Conservation (phyloP, 2,329 filamentous ascomycete genomes). For the Pezicula rhizophila region DNA sequence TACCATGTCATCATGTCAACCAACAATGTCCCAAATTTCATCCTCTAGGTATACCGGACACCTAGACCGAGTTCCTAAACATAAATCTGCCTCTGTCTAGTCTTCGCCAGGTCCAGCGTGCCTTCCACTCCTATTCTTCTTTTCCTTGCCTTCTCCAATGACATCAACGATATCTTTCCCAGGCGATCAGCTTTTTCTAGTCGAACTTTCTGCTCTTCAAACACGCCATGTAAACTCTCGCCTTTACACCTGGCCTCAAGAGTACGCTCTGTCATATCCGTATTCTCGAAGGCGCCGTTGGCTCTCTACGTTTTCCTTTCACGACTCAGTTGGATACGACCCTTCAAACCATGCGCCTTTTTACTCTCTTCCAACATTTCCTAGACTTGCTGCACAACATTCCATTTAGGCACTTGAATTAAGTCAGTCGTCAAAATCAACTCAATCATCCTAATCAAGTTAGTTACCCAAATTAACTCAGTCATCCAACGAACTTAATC, state of each 20-base stretch:
- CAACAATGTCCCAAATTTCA: too few species aligned
- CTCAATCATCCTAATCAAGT: too few species aligned
- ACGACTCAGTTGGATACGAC: conserved; percentile 28
- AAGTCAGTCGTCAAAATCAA: too few species aligned
- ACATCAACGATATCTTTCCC: conserved; percentile 14
- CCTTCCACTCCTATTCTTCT: background rate
- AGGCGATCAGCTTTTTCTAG: conserved; percentile 10
- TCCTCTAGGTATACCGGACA: too few species aligned
- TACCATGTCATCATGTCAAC: too few species aligned
- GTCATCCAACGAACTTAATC: too few species aligned
- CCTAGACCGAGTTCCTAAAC: too few species aligned
- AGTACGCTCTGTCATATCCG: conserved; percentile 38
- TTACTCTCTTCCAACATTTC: conserved; percentile 32
- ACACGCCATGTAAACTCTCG: conserved; percentile 31
- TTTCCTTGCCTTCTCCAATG: conserved; percentile 7
- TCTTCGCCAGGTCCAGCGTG: background rate
- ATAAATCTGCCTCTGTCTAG: background rate
- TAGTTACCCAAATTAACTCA: too few species aligned
- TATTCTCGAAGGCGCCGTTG: conserved; percentile 38
- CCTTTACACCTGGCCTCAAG: conserved; percentile 41
- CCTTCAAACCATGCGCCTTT: conserved; percentile 18
- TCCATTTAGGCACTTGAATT: conserved; percentile 35
- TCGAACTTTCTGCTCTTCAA: conserved; percentile 15
- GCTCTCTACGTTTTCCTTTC: conserved; percentile 36
- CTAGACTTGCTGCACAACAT: conserved; percentile 35